Evolutionary conservation across 768 basidiomycete genomes (phyloP).

Genomic region (Russula dissimulans): DNA sequence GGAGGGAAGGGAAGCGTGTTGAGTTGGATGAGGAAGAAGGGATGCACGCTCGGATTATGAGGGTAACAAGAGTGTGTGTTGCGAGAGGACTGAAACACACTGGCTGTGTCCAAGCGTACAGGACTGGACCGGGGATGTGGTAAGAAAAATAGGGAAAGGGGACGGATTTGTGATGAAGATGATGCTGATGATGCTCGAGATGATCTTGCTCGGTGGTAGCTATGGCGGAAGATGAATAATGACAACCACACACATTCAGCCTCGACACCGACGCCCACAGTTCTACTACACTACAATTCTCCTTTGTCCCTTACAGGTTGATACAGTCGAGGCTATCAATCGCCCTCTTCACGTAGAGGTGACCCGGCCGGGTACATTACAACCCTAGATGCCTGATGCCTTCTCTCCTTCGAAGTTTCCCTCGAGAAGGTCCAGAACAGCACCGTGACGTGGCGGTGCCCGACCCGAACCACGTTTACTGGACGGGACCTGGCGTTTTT

Average conservation of each 20-base stretch:
- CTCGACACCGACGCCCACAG: no score
- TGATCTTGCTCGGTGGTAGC: not conserved
- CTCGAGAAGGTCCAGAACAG: not conserved
- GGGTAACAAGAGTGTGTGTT: not conserved
- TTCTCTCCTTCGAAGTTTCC: no score
- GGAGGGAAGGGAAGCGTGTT: not conserved
- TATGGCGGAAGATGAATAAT: not conserved
- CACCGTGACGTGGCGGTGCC: not conserved
- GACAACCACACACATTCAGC: no score
- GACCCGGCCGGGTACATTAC: no score
- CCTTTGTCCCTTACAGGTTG: no score
- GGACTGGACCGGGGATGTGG: not conserved
- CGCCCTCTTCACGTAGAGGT: no score
- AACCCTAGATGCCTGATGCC: not conserved
- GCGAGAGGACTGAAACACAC: not conserved
- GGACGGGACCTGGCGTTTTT: no score
- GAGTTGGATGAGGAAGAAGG: not conserved
- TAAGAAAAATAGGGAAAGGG: not conserved
- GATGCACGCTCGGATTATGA: not conserved
- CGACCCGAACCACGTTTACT: not conserved
- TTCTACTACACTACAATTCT: no score
- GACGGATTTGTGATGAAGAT: not conserved
- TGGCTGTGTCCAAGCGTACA: not conserved
- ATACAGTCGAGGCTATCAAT: no score
- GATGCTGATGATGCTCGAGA: not conserved